Percentiles rank a stretch among this genome's conserved stretches.
These are phyloP conservation scores for Boeremia exigua DNA, from an alignment of 2,329 filamentous ascomycete species.

Conservation along the genomic window DNA sequence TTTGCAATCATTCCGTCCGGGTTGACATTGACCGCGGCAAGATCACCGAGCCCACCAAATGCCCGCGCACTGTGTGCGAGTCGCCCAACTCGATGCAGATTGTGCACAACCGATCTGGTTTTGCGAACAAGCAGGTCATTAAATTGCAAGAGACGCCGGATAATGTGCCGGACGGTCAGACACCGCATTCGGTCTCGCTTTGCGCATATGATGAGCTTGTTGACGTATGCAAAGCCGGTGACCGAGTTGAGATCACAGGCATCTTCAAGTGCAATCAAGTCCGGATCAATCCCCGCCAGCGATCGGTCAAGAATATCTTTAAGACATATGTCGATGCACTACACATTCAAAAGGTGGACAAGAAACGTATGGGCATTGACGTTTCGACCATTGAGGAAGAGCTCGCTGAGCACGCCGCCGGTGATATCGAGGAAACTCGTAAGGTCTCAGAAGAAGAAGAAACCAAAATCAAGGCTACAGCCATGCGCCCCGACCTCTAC, in stretches of 20 bases:
- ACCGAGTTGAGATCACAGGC: constrained; percentile 92
- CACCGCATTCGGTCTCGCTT: constrained; percentile 93
- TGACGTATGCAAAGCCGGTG: constrained; percentile 97
- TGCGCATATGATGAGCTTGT: constrained; percentile 97
- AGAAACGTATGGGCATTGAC: constrained; percentile 91
- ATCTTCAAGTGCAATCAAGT: constrained; percentile 96
- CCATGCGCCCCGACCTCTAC: constrained; percentile 84
- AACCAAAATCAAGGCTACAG: constrained; percentile 82
- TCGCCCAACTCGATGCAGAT: constrained; percentile 98
- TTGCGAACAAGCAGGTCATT: constrained; percentile 98
- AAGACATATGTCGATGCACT: constrained; percentile 97
- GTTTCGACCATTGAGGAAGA: constrained; percentile 85
- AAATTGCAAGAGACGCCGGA: constrained; percentile 98
- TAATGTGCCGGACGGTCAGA: constrained; percentile 92
- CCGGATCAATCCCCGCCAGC: constrained; percentile 89
- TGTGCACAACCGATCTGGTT: constrained; percentile 91
- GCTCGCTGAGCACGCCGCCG: constrained; percentile 73
- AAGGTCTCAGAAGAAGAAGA: constrained; percentile 88
- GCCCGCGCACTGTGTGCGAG: constrained; percentile 80
- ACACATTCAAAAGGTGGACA: constrained; percentile 96
- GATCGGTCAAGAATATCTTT: constrained; percentile 92
- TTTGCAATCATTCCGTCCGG: constrained; percentile 88
- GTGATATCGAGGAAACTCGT: constrained; percentile 80
- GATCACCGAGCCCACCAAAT: constrained; percentile 92
- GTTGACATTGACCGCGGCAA: constrained; percentile 94